phyloP scores from a whole-genome alignment of 257 asterid species.

The Nicotiana undulata region DNA sequence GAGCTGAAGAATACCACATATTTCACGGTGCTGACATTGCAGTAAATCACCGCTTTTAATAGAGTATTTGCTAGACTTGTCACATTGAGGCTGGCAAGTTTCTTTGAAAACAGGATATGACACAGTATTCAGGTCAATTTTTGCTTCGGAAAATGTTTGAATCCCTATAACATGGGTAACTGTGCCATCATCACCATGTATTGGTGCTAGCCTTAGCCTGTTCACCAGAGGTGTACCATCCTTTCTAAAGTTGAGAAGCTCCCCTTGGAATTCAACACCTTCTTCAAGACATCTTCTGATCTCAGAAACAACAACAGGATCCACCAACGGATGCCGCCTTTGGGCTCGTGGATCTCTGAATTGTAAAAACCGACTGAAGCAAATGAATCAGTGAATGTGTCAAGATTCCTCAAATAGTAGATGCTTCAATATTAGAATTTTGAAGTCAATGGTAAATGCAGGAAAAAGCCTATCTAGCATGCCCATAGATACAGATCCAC shows the following conservation, averaged over 20 bases:
- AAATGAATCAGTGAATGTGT: conserved; percentile 19
- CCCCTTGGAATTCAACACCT: conserved; percentile 87
- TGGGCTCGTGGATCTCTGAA: conserved; percentile 81
- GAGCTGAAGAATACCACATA: conserved; percentile 61
- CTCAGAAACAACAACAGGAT: conserved; percentile 87
- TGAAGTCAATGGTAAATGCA: background rate
- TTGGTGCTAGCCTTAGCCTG: conserved; percentile 69
- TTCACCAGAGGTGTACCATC: conserved; percentile 85
- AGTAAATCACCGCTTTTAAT: conserved; percentile 29
- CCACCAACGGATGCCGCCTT: conserved; percentile 90
- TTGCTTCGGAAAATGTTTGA: conserved; percentile 65
- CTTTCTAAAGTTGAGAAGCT: conserved; percentile 86
- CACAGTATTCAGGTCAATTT: conserved; percentile 54
- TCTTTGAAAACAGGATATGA: conserved; percentile 86
- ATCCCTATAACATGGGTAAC: conserved; percentile 77
- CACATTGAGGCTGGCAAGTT: conserved; percentile 32
- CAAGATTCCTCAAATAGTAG: conserved; percentile 2
- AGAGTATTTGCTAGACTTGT: conserved; percentile 28
- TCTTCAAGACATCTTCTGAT: conserved; percentile 76
- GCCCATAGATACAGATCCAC: background rate
- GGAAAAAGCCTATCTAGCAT: background rate
- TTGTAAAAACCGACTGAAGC: conserved; percentile 83
- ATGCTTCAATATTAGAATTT: background rate
- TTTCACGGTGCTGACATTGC: conserved; percentile 29
- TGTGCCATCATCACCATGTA: conserved; percentile 70